phyloP scores from a whole-genome alignment of 2,329 filamentous ascomycete genomes.

The Microsporum ferrugineum region DNA sequence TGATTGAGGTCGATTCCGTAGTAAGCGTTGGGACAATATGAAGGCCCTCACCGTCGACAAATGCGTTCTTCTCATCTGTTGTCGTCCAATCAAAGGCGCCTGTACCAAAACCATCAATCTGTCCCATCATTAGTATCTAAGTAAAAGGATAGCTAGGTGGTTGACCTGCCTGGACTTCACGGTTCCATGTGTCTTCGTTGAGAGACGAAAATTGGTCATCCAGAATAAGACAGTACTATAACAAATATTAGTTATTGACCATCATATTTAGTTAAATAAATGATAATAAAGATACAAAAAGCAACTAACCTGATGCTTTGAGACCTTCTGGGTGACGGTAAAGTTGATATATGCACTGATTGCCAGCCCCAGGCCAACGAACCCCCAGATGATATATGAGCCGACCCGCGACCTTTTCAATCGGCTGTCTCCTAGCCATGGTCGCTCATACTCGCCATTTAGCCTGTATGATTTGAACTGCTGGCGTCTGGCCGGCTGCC shows the following conservation, averaged over 20 bases:
- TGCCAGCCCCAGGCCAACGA: constrained; percentile 20
- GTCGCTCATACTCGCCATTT: constrained; percentile 11
- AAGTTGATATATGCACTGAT: constrained; percentile 27
- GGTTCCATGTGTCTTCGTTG: constrained; percentile 38
- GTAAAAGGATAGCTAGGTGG: background rate
- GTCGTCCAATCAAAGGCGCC: constrained; percentile 48
- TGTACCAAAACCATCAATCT: constrained; percentile 37
- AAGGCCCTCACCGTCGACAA: constrained; percentile 39
- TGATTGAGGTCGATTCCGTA: constrained; percentile 23
- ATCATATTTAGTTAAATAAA: background rate
- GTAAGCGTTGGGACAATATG: constrained; percentile 47
- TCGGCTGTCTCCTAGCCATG: constrained; percentile 10
- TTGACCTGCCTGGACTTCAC: constrained; percentile 36
- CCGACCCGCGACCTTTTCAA: constrained; percentile 10
- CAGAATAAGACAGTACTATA: constrained; percentile 42
- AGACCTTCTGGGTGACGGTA: constrained; percentile 17
- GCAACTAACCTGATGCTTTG: constrained; percentile 13
- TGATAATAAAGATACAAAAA: background rate
- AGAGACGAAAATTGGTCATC: constrained; percentile 41
- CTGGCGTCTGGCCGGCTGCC: constrained; percentile 7
- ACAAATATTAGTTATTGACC: background rate
- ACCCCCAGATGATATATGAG: constrained; percentile 14
- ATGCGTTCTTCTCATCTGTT: constrained; percentile 38
- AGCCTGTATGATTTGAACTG: constrained; percentile 13
- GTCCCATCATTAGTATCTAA: background rate